Evolutionary conservation across 1,284 basidiomycete species (phyloP).

Genomic region (Cutaneotrichosporon cavernicola): DNA sequence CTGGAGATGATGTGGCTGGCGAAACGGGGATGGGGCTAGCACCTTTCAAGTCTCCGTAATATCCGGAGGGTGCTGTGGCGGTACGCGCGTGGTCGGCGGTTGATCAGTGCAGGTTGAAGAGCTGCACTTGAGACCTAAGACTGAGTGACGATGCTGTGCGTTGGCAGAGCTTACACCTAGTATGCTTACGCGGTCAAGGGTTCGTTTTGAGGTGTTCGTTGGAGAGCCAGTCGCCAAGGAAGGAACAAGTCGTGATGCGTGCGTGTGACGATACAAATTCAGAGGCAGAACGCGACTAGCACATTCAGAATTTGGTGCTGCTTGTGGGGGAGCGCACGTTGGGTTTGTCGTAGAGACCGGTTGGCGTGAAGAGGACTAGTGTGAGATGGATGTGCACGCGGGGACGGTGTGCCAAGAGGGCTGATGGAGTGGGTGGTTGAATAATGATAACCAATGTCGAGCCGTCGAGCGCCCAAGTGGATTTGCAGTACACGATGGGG

Average conservation of each 20-base stretch:
- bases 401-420: not conserved
- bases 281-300: conserved; percentile 3
- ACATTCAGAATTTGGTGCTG: not conserved
- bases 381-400: not conserved
- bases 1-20: not conserved
- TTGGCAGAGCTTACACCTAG: not conserved
- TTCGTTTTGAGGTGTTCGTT: conserved; percentile 3
- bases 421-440: not conserved
- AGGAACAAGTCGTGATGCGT: not conserved
- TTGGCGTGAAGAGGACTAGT: not conserved
- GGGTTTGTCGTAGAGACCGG: not conserved
- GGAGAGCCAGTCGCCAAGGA: conserved; percentile 9
- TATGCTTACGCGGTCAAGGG: not conserved
- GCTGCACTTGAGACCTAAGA: not conserved
- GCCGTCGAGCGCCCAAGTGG: too few species aligned
- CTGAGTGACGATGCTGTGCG: not conserved
- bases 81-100: not conserved
- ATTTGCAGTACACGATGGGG: not conserved
- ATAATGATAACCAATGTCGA: not conserved
- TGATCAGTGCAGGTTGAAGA: not conserved
- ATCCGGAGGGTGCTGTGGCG: not conserved
- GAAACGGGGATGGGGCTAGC: not conserved
- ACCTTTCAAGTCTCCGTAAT: not conserved
- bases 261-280: not conserved
- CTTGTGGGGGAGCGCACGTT: not conserved